Evolutionary conservation across 2,329 filamentous ascomycete species (phyloP), one percentile per base, ranked within the genome.

Genomic region (Colletotrichum sansevieriae): DNA sequence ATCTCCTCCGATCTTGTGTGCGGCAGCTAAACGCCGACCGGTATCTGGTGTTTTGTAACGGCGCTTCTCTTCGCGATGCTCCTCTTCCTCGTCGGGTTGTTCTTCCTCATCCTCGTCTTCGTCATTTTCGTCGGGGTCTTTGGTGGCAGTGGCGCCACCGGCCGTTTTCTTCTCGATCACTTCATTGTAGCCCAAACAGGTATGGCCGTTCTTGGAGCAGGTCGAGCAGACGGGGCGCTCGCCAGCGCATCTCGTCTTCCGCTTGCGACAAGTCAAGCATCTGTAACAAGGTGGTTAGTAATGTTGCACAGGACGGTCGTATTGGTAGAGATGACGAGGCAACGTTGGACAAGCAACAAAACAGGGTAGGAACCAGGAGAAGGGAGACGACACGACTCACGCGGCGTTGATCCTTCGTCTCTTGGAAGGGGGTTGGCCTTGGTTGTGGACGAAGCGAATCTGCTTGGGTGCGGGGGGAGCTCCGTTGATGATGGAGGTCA

Each of bases 401-500:
- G 92, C 92, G 75, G 92, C 91, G 80, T 91, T 93, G 75, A 95
- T 92, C 74, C 92, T 86, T 76, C 92, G 87, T 74, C 92, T 85
- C 80, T 95, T 95, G 29, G 91, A 91, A 70, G 92, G 92, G 56
- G 92, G 92, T 72, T 93, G 91, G 71, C 92, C 92, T 80, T 94
- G 91, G 75, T 91, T 94, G 72, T 93, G 92, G 74, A 95, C 92
- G 78, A 95, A 95, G 74, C 92, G 91, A 73, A 93, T 92, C 77
- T 87, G 85, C 78, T 87, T 89, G 65, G 82, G 85, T 52, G 82
- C 78, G 66, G 83, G 81, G 70, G 81, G 75, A 73, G 76, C 73
- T 73, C 75, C 75, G 73, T 83, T 83, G 73, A 81, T 78, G 74
- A 82, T 76, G 55, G 66, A 69, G 61, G 56, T 71, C 69, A 71